phyloP scores from a whole-genome alignment of 139 green algal genomes.

The Pleodorina starrii region DNA sequence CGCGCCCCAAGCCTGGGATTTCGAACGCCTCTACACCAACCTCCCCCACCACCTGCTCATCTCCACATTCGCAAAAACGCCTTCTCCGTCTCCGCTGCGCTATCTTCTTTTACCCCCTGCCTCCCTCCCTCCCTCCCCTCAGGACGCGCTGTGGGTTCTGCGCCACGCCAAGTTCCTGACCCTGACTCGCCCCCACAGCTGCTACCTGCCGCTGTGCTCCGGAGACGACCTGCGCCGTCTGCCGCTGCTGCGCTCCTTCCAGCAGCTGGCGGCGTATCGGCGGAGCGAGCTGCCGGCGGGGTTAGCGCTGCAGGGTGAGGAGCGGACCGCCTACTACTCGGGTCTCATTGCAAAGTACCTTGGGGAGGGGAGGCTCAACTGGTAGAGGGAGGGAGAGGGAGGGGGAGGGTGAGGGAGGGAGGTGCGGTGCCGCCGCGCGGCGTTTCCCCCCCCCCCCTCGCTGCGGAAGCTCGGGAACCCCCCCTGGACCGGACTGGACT shows the following conservation, averaged over 20 bases:
- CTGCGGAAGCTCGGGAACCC: too few species aligned
- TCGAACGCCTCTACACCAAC: too few species aligned
- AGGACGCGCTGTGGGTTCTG: conserved; percentile 84
- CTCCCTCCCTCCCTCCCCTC: neutral
- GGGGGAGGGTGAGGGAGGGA: neutral
- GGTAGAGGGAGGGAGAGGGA: neutral
- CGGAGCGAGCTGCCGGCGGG: conserved; percentile 53
- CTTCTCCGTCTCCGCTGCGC: neutral
- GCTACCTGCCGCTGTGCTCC: conserved; percentile 80
- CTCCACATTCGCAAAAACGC: too few species aligned
- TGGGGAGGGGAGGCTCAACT: conserved; percentile 47
- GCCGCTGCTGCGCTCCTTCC: conserved; percentile 82
- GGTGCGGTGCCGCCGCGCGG: too few species aligned
- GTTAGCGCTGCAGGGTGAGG: conserved; percentile 55
- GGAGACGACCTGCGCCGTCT: conserved; percentile 73
- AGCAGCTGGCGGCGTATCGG: conserved; percentile 68
- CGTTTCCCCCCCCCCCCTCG: too few species aligned
- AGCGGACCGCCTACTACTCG: conserved; percentile 76
- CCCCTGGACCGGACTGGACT: too few species aligned
- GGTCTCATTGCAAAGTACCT: conserved; percentile 83
- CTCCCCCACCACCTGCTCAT: too few species aligned
- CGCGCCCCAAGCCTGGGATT: too few species aligned
- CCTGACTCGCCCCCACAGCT: conserved; percentile 58
- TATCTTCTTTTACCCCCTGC: neutral
- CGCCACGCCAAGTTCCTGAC: conserved; percentile 70